Evolutionary conservation across 768 basidiomycete genomes (phyloP).

Genomic region (Rhizopogon vulgaris): DNA sequence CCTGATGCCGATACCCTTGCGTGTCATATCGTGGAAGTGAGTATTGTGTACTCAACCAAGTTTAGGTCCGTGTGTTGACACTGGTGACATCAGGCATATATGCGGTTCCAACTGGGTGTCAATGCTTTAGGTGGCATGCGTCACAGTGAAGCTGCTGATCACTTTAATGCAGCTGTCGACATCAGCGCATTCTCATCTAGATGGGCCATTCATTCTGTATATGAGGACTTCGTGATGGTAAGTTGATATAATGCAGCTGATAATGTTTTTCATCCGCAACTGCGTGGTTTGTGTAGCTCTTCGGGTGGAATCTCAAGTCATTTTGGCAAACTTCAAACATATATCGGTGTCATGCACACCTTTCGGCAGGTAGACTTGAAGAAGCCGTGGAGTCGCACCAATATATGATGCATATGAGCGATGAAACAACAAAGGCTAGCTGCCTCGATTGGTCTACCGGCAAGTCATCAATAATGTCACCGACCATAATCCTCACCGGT

Average conservation of each 20-base stretch:
- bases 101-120: background rate
- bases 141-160: background rate
- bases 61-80: no score
- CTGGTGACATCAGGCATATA: background rate
- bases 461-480: background rate
- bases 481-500: background rate
- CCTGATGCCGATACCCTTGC: background rate
- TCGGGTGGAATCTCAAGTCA: background rate
- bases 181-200: background rate
- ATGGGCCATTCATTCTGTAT: background rate
- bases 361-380: background rate
- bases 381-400: background rate
- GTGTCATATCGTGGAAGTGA: background rate
- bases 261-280: background rate
- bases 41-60: background rate
- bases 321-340: background rate
- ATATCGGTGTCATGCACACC: background rate
- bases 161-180: background rate
- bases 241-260: background rate
- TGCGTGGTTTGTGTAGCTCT: background rate
- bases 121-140: background rate
- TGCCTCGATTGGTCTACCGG: background rate
- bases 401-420: background rate
- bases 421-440: background rate
- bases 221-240: background rate